Evolutionary conservation across 768 basidiomycete genomes (phyloP).

Genomic region (Leccinellum rugosiceps): DNA sequence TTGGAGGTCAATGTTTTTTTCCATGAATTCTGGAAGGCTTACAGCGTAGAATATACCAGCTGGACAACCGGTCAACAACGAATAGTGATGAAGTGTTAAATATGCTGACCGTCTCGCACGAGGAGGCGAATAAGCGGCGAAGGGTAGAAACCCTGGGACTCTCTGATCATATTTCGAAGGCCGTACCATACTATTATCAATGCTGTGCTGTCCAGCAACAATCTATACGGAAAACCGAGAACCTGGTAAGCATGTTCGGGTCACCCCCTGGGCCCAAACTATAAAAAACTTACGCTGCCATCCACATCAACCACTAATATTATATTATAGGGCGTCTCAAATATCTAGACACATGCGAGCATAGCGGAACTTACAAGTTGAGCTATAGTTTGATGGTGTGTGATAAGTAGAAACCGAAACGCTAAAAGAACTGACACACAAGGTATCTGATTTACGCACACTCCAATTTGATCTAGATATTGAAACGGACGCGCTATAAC

Average conservation of each 20-base stretch:
- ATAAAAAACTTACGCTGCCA: constrained; percentile 1
- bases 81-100: background rate
- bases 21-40: background rate
- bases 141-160: background rate
- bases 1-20: background rate
- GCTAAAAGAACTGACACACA: too few species aligned
- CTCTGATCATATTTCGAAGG: constrained; percentile 1
- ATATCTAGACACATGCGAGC: background rate
- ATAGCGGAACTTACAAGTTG: constrained; percentile 1
- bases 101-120: background rate
- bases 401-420: background rate
- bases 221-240: background rate
- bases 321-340: constrained; percentile 1
- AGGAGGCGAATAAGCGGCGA: background rate
- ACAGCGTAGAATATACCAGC: background rate
- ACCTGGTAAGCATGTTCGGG: too few species aligned
- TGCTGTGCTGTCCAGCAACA: constrained; percentile 5
- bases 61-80: background rate
- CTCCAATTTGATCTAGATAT: too few species aligned
- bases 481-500: too few species aligned
- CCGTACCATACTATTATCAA: constrained; percentile 1
- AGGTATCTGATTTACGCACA: too few species aligned
- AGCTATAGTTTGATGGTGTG: background rate
- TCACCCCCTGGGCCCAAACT: too few species aligned
- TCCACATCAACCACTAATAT: constrained; percentile 13